Percentiles rank a stretch among this genome's conserved stretches.
phyloP scores from a whole-genome alignment of 169 alveolate species.

The Plasmodium cynomolgi region DNA sequence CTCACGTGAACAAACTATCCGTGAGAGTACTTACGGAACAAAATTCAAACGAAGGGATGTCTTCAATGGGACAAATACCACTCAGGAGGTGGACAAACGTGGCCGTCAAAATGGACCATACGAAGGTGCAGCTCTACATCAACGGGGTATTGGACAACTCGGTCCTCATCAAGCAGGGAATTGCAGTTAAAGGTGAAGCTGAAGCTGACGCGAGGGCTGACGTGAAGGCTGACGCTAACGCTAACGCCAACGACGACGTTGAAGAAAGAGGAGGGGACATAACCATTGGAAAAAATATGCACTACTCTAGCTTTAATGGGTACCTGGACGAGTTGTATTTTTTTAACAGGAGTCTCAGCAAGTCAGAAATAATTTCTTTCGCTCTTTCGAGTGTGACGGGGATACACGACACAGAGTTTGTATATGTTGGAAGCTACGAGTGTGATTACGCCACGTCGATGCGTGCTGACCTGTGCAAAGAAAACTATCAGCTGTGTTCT shows the following conservation, averaged over 20 bases:
- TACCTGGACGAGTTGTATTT: constrained; percentile 51
- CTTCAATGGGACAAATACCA: constrained; percentile 46
- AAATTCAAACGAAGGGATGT: constrained; percentile 52
- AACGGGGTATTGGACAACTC: constrained; percentile 62
- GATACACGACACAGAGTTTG: constrained; percentile 42
- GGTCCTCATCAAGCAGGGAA: constrained; percentile 3
- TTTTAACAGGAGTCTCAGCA: constrained; percentile 10
- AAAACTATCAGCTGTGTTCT: constrained; percentile 78
- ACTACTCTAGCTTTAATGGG: constrained; percentile 61
- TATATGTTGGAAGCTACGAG: constrained; percentile 74
- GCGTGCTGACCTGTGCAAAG: constrained; percentile 76
- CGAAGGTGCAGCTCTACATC: constrained; percentile 10
- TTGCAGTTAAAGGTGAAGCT: neutral
- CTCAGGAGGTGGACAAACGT: constrained; percentile 65
- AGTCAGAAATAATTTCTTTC: constrained; percentile 52
- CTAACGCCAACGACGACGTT: neutral
- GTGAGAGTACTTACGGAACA: constrained; percentile 1
- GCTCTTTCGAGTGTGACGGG: constrained; percentile 37
- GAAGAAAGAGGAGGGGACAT: constrained; percentile 31
- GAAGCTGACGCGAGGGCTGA: neutral
- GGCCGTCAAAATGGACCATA: constrained; percentile 12
- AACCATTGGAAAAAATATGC: constrained; percentile 18
- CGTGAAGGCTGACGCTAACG: neutral
- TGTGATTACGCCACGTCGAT: constrained; percentile 78
- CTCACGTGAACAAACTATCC: constrained; percentile 28